These are phyloP conservation scores for Rasamsonia emersonii DNA, from an alignment of 2,329 filamentous ascomycete genomes.

Conservation along the genomic window DNA sequence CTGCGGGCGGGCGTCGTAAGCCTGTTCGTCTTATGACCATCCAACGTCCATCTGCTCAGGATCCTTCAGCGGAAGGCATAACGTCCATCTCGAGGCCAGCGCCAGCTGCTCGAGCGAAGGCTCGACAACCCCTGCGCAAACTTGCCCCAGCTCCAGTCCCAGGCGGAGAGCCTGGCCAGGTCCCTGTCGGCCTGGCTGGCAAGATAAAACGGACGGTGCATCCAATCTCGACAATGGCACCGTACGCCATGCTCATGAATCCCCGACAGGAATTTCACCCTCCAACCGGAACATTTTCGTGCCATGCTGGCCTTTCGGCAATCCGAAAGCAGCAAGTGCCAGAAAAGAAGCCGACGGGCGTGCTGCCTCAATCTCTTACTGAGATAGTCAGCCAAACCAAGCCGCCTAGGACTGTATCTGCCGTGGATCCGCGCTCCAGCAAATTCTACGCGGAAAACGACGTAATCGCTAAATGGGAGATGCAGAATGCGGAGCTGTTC, in stretches of 20 bases:
- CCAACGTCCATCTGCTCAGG: conserved; percentile 12
- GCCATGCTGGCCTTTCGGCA: conserved; percentile 23
- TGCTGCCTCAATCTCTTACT: conserved; percentile 21
- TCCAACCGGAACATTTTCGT: conserved; percentile 39
- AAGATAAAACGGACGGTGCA: conserved; percentile 15
- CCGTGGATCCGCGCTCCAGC: conserved; percentile 15
- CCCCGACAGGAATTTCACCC: conserved; percentile 31
- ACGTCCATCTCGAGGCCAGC: conserved; percentile 21
- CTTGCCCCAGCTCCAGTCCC: neutral
- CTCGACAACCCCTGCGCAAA: conserved; percentile 3
- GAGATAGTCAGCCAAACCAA: conserved; percentile 18
- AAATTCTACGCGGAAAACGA: conserved; percentile 23
- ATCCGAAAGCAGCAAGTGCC: conserved; percentile 5
- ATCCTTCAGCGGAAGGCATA: conserved; percentile 11
- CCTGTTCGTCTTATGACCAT: conserved; percentile 24
- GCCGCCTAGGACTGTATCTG: neutral
- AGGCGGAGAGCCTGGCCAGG: neutral
- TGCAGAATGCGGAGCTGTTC: conserved; percentile 22
- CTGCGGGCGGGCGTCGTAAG: conserved; percentile 5
- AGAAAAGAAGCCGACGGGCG: conserved; percentile 4
- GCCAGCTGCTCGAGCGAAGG: neutral
- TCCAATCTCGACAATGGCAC: conserved; percentile 17
- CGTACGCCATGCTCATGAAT: conserved; percentile 29
- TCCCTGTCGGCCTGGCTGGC: conserved; percentile 2
- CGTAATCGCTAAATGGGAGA: conserved; percentile 30